Base-by-base conservation (phyloP, 2,329 filamentous ascomycete species). In the Beauveria scarabaeidicola region DNA sequence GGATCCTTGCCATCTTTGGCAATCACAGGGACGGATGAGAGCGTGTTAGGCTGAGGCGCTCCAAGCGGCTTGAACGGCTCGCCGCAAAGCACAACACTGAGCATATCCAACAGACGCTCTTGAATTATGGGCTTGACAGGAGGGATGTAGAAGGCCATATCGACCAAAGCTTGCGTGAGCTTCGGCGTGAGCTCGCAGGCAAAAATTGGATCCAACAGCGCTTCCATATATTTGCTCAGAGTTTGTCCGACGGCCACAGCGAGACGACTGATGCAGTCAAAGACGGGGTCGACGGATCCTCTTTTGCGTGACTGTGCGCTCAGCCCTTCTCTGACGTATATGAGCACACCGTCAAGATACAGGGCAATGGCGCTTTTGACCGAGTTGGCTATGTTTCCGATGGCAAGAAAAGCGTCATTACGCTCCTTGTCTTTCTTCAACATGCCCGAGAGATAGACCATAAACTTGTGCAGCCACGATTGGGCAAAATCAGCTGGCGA, bases 121-220 rank as follows among this genome's bases (percentile, higher is more conserved):
- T 99, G 94, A 44, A 99, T 97, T 7, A 86, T 92, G 2, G 89
- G 83, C 70, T 96, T 94, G 60, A 97, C 91, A 0, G 95, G 91
- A 0, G 93, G 94, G 51, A 99, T 97, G 70, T 99, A 97, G 70
- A 97, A 96, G 29, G 94, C 94, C 90, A 99, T 97, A 69, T 99
- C 95, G 23, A 97, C 92, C 58, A 99, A 79, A 3, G 95, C 95
- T 70, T 97, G 92, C 0, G 93, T 97, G 25, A 99, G 81, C 65
- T 95, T 94, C 60, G 93, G 89, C 41, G 91, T 97, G 56, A 99
- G 80, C 52, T 96, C 94, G 70, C 94, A 99, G 17, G 91, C 92
- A 73, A 99, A 99, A 61, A 99, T 97, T 11, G 95, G 92, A 66
- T 97, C 93, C 10, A 99, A 81, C 29, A 99, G 78, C 13, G 92